Conservation (phyloP, 495 filamentous ascomycete genomes). For the Trichodelitschia bisporula region DNA sequence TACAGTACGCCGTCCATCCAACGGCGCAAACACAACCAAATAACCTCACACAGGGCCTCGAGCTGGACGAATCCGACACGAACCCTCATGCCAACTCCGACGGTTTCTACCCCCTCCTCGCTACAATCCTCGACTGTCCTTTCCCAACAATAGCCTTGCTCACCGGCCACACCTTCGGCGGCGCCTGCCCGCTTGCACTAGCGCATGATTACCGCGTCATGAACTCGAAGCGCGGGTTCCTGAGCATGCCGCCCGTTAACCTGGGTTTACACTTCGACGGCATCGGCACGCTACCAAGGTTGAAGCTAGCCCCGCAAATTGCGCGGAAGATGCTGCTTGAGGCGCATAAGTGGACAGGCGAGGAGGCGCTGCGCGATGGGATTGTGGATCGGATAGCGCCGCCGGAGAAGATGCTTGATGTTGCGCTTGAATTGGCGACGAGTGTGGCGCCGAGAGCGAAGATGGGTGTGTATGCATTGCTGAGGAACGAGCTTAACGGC, state of each 20-base stretch:
- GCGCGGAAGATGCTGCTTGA: conserved; percentile 27
- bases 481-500: conserved; percentile 25
- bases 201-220: conserved; percentile 27
- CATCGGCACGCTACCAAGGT: conserved; percentile 22
- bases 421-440: conserved; percentile 17
- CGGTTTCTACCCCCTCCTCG: conserved; percentile 25
- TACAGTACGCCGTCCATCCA: conserved; percentile 14
- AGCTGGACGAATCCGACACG: conserved; percentile 21
- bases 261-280: conserved; percentile 26
- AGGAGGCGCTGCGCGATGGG: conserved; percentile 22
- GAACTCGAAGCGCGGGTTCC: conserved; percentile 25
- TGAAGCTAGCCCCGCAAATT: conserved; percentile 23
- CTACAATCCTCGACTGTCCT: conserved; percentile 26
- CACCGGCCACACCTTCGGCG: conserved; percentile 27
- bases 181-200: conserved; percentile 22
- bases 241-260: conserved; percentile 24
- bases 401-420: conserved; percentile 22
- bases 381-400: conserved; percentile 24
- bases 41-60: conserved; percentile 22
- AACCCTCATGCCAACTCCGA: conserved; percentile 25
- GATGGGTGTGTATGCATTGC: conserved; percentile 23
- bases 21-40: too few relatives aligned
- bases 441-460: conserved; percentile 22
- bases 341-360: conserved; percentile 24
- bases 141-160: conserved; percentile 26